Evolutionary conservation across 1,284 basidiomycete species (phyloP).

Genomic region (Ceratorhiza oryzae-sativae): DNA sequence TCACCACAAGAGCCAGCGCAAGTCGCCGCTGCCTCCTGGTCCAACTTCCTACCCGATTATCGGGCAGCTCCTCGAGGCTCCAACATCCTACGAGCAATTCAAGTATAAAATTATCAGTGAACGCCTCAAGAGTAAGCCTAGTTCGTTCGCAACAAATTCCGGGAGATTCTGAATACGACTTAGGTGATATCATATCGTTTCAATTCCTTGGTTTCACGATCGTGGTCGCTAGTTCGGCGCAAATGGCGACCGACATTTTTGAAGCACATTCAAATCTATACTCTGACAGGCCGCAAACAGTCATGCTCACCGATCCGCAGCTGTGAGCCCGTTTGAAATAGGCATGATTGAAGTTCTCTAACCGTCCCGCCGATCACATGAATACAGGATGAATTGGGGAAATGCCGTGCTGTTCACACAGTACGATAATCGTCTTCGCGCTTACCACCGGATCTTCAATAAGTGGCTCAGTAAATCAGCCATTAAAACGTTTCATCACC

Average conservation of each 20-base stretch:
- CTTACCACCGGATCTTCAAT: slow-evolving; percentile 2
- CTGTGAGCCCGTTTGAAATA: not conserved
- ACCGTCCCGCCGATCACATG: too few species aligned
- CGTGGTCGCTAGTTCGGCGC: not conserved
- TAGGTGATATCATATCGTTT: slow-evolving; percentile 14
- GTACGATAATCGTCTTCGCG: not conserved
- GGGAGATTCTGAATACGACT: too few species aligned
- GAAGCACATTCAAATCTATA: not conserved
- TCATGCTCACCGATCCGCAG: not conserved
- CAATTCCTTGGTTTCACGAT: not conserved
- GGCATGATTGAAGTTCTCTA: too few species aligned
- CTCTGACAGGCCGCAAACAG: not conserved
- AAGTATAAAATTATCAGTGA: not conserved
- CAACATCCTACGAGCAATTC: not conserved
- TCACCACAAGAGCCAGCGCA: not conserved
- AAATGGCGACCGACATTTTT: not conserved
- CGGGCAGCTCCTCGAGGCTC: not conserved
- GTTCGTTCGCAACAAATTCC: not conserved
- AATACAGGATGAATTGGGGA: not conserved
- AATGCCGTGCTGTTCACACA: not conserved
- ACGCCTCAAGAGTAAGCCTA: not conserved
- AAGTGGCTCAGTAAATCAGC: slow-evolving; percentile 22
- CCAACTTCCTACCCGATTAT: slow-evolving; percentile 1
- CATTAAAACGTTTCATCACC: not conserved
- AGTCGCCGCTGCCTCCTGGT: not conserved